These are phyloP conservation scores for Cystofilobasidium capitatum DNA, from an alignment of 768 basidiomycete species.

Conservation along the genomic window DNA sequence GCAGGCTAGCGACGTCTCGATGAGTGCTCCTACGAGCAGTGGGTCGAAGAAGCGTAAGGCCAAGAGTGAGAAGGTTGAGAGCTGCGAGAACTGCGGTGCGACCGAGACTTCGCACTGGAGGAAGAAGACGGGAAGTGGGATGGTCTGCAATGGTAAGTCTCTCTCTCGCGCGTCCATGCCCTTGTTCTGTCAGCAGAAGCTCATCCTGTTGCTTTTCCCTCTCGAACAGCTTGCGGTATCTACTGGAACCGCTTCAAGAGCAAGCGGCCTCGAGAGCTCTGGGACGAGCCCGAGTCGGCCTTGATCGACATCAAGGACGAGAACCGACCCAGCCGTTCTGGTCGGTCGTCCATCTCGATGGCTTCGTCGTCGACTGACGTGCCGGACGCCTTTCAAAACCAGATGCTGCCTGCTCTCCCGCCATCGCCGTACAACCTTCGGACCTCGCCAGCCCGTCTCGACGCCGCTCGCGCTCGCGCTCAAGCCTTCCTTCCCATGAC, in stretches of 20 bases:
- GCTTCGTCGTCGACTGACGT: not conserved
- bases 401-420: not conserved
- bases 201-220: not conserved
- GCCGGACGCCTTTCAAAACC: not conserved
- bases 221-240: slow-evolving; percentile 11
- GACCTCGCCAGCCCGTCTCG: not conserved
- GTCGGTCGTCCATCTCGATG: not conserved
- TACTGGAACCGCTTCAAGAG: slow-evolving; percentile 21
- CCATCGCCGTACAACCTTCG: slow-evolving; percentile 1
- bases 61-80: not conserved
- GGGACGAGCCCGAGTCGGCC: slow-evolving; percentile 10
- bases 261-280: slow-evolving; percentile 17
- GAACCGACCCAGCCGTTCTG: not conserved
- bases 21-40: not conserved
- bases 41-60: slow-evolving; percentile 6
- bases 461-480: not conserved
- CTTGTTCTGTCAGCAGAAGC: not conserved
- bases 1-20: not conserved
- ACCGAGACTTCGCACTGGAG: slow-evolving; percentile 3
- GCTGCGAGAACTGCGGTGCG: slow-evolving; percentile 12
- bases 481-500: slow-evolving; percentile 17
- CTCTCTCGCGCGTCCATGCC: not conserved
- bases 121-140: not conserved
- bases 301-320: not conserved
- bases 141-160: slow-evolving; percentile 20